phyloP scores from a whole-genome alignment of 2,329 filamentous ascomycete genomes.

The Alternaria alternata region DNA sequence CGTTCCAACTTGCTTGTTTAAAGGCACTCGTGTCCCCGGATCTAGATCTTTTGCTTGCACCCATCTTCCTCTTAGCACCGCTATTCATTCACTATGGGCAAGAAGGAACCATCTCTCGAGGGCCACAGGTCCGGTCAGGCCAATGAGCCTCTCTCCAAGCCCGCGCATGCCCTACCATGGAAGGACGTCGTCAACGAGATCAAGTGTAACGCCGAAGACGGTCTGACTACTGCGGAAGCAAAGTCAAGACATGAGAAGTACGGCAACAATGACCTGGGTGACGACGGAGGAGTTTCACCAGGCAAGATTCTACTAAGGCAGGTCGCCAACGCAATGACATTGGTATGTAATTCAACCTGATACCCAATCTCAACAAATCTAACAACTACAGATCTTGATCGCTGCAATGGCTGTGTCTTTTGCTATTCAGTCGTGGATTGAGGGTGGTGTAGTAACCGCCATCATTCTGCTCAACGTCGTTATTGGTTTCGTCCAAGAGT shows the following conservation, averaged over 20 bases:
- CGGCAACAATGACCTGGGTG: constrained; percentile 75
- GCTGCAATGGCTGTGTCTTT: constrained; percentile 58
- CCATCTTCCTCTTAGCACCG: constrained; percentile 34
- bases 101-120: constrained; percentile 47
- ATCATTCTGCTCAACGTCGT: constrained; percentile 57
- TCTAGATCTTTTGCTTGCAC: constrained; percentile 40
- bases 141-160: constrained; percentile 64
- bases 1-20: constrained; percentile 33
- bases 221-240: constrained; percentile 69
- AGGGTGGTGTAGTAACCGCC: constrained; percentile 57
- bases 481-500: constrained; percentile 58
- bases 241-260: constrained; percentile 53
- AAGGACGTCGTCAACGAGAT: constrained; percentile 64
- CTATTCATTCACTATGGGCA: constrained; percentile 46
- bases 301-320: constrained; percentile 78
- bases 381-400: constrained; percentile 48
- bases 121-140: constrained; percentile 56
- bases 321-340: constrained; percentile 79
- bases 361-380: neutral
- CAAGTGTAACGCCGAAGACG: constrained; percentile 71
- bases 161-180: constrained; percentile 69
- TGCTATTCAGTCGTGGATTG: constrained; percentile 56
- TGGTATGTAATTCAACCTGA: constrained; percentile 55
- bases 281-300: constrained; percentile 73
- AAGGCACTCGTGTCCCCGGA: constrained; percentile 39